A percentile compares a stretch with the other conserved stretches of the same genome.
Evolutionary conservation across 805 yeast species (phyloP).

Genomic region (Myxozyma vanderwaltii): DNA sequence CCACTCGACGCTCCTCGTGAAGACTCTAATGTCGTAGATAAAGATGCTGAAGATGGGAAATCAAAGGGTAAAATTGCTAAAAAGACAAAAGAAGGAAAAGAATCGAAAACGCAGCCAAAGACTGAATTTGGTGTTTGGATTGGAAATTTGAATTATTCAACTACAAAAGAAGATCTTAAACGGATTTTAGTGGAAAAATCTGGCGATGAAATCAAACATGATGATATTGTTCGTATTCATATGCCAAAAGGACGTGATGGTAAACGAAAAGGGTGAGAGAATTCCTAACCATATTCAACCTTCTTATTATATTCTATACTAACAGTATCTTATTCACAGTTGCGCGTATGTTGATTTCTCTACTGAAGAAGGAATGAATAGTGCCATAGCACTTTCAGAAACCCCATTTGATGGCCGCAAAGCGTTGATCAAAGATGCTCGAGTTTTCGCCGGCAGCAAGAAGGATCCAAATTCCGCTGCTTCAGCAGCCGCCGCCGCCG

Average conservation of each 20-base stretch:
- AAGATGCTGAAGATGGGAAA: slow-evolving; percentile 35
- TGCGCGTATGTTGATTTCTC: slow-evolving; percentile 88
- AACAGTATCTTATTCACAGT: slow-evolving; percentile 60
- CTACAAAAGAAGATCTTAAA: slow-evolving; percentile 70
- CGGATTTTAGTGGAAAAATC: slow-evolving; percentile 68
- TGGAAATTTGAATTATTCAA: slow-evolving; percentile 86
- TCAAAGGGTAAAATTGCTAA: slow-evolving; percentile 5
- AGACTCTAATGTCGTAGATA: slow-evolving; percentile 45
- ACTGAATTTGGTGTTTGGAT: slow-evolving; percentile 85
- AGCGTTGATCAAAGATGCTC: slow-evolving; percentile 76
- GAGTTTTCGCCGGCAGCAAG: slow-evolving; percentile 62
- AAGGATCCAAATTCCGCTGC: slow-evolving; percentile 60
- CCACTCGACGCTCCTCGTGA: slow-evolving; percentile 39
- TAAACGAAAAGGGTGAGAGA: slow-evolving; percentile 49
- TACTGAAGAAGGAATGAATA: slow-evolving; percentile 57
- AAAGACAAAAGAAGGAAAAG: not conserved
- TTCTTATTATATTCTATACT: not conserved
- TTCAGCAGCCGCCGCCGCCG: slow-evolving; percentile 29
- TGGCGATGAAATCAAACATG: slow-evolving; percentile 48
- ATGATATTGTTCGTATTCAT: slow-evolving; percentile 72
- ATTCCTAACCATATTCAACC: not conserved
- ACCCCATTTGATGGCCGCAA: slow-evolving; percentile 77
- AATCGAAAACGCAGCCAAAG: slow-evolving; percentile 27
- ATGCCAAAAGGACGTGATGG: slow-evolving; percentile 67
- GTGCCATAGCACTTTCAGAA: slow-evolving; percentile 72